Percentiles rank a stretch among this genome's conserved stretches.
Conservation (phyloP, 2,329 filamentous ascomycete species). For the Trichophyton verrucosum region DNA sequence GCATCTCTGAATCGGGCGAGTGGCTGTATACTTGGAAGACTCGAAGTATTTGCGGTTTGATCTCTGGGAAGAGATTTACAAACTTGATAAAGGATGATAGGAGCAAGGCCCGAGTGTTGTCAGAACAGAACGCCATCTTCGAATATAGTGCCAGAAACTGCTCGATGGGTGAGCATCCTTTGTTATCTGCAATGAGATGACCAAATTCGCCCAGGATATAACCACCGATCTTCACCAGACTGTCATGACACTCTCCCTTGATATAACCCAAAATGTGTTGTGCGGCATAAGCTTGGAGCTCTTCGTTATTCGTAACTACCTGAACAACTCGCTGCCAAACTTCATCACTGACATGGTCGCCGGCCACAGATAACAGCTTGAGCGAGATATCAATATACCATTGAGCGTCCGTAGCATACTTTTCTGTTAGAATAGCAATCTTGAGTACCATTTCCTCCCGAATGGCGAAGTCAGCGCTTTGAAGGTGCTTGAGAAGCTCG, state of each 20-base stretch:
- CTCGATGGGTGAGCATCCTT: conserved; percentile 88
- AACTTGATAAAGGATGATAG: conserved; percentile 95
- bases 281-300: conserved; percentile 90
- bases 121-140: conserved; percentile 80
- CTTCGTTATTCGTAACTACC: conserved; percentile 98
- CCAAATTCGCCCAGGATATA: conserved; percentile 96
- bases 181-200: conserved; percentile 84
- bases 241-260: conserved; percentile 91
- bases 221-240: conserved; percentile 90
- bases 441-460: conserved; percentile 99
- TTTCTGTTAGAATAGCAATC: conserved; percentile 95
- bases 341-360: conserved; percentile 96
- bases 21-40: conserved; percentile 90
- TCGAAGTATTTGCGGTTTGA: conserved; percentile 84
- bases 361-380: conserved; percentile 86
- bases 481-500: conserved; percentile 85
- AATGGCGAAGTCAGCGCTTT: conserved; percentile 94
- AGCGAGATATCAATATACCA: conserved; percentile 99
- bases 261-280: conserved; percentile 87
- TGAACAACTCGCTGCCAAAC: conserved; percentile 98
- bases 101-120: conserved; percentile 83
- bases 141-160: conserved; percentile 86
- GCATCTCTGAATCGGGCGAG: conserved; percentile 85
- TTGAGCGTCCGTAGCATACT: conserved; percentile 95
- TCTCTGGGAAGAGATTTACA: conserved; percentile 95